Conservation (phyloP, 805 yeast species). For the Pichia sporocuriosa region DNA sequence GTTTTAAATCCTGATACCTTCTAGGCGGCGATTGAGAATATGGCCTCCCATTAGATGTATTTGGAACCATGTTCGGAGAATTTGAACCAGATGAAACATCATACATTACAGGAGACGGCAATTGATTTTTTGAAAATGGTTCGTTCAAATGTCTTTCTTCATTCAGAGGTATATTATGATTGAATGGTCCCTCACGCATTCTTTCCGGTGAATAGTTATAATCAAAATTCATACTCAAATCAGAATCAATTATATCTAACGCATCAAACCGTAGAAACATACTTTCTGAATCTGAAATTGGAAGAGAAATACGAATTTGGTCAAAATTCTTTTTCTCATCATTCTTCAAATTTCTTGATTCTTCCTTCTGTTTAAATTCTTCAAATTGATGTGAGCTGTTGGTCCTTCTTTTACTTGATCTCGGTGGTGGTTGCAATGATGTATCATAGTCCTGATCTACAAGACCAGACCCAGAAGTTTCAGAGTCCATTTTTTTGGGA, state of each 20-base stretch:
- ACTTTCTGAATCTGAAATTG: conserved; percentile 4
- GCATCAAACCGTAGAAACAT: conserved; percentile 5
- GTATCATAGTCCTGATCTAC: neutral
- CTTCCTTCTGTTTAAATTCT: neutral
- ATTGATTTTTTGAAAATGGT: too few relatives aligned
- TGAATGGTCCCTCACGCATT: too few relatives aligned
- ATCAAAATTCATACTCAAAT: too few relatives aligned
- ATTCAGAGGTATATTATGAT: too few relatives aligned
- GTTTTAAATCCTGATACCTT: too few relatives aligned
- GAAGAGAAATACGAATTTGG: conserved; percentile 7
- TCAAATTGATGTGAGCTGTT: neutral
- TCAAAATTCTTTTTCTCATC: neutral
- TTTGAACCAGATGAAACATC: too few relatives aligned
- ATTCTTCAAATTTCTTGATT: neutral
- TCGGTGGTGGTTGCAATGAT: neutral
- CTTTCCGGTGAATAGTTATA: too few relatives aligned
- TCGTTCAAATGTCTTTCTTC: too few relatives aligned
- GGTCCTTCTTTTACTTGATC: conserved; percentile 3
- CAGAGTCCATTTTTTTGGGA: neutral
- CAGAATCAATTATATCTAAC: neutral
- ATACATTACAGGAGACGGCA: too few relatives aligned
- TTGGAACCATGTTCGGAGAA: too few relatives aligned
- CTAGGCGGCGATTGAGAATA: too few relatives aligned
- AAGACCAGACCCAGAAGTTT: neutral
- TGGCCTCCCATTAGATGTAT: too few relatives aligned